Base-by-base conservation (phyloP, 73 alveolate species). In the Paramecium sexaurelia region DNA sequence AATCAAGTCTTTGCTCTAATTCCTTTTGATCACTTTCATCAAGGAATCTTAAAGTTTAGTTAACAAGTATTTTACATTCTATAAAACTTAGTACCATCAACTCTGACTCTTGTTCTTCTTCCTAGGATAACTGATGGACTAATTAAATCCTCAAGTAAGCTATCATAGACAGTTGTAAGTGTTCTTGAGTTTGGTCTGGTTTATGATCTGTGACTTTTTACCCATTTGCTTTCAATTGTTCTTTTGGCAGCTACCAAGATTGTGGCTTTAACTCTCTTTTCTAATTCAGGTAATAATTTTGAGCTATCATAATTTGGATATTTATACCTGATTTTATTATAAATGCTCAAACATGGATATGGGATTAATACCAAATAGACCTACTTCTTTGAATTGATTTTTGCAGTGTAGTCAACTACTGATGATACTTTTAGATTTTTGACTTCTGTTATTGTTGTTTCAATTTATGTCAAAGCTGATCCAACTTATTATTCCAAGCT, bases 181-280 rank as follows among this genome's bases (percentile, higher is more conserved):
- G 91, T 68, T 88, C 94, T 88, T 75, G 94, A 88, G 69, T 45
- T 41, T 19, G 94, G 94, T 88, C 94, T 88, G 43, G 69, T 55
- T 69, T 68, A 82, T 41, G 89, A 68, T 82, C 83, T 88, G 85
- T 88, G 94, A 27, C 51, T 56, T 84, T 88, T 88, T 22, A 88
- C 83, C 94, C 94, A 88, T 66, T 69, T 88, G 41, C 84, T 68
- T 88, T 88, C 82, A 37, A 88, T 68, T 55, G 78, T 37, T 88
- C 94, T 88, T 61, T 88, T 68, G 22, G 94, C 94, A 36, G 94
- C 87, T 32, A 88, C 68, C 9, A 88, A 88, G 36, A 88, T 61
- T 40, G 87, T 88, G 2, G 85, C 91, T 45, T 88, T 88, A 39
- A 88, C 83, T 82, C 73, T 68, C 84, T 88, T 88, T 51, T 88